Base-by-base conservation (phyloP, 176 grass and related monocot genomes). In the Zea mays region DNA sequence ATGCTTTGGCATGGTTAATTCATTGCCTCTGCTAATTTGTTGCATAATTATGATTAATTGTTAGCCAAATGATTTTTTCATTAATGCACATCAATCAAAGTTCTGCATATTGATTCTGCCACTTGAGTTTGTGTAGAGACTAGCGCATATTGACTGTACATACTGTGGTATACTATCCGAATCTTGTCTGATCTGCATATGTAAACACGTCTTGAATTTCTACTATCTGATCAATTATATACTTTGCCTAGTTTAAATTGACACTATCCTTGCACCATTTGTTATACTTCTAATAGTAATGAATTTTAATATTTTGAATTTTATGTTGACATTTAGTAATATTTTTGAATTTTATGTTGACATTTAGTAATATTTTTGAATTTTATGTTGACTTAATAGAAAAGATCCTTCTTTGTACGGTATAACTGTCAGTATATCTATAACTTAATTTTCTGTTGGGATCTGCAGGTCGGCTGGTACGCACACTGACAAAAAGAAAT, bases 401-500 rank as follows among this genome's bases (percentile, higher is more conserved):
- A 56, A 19, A 8, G 17, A 56, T 17, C 2, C 6, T 51, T 1
- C 15, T 55, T n/a, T 19, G 7, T n/a, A 5, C 6, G 0, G 6
- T 17, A 7, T 55, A 55, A n/a, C 16, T 55, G 3, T 55, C 6
- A 8, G 35, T 38, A 17, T 10, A 5, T 47, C 10, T 38, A 1
- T 41, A 56, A 56, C 11, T 16, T 3, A 33, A 46, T 12, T 36
- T 33, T 67, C 10, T 62, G 21, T n/a, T 57, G 0, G 4, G 7
- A 3, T 27, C 0, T 81, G 27, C 71, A 88, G 86, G 19, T 80
- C 86, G 14, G 86, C 71, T 51, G 86, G 81, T 21, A 67, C 61
- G 60, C 79, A 82, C 79, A 83, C 86, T 0, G 86, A 88, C 2
- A 88, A 88, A 81, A 88, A 88, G 82, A 88, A 88, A 51, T 88